Conservation (phyloP, 106 monocot species). For the Gastrodia elata region DNA sequence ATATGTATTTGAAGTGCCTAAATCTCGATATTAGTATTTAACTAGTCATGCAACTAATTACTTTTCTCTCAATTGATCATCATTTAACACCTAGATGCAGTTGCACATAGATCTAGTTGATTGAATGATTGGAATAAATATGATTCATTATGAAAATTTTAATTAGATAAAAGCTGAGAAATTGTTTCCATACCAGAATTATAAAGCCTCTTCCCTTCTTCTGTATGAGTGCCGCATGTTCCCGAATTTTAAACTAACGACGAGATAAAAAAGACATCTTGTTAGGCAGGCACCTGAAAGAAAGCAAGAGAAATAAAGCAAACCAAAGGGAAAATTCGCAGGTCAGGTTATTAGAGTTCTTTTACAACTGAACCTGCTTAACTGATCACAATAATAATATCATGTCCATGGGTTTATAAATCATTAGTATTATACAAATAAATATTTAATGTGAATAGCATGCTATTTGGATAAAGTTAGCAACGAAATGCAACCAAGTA, state of each 20-base stretch:
- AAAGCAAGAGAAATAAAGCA: too few relatives aligned
- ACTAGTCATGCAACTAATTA: too few relatives aligned
- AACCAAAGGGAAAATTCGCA: neutral
- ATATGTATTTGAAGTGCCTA: too few relatives aligned
- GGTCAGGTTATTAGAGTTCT: neutral
- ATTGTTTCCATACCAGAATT: neutral
- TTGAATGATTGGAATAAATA: neutral
- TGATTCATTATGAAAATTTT: neutral
- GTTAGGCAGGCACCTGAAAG: neutral
- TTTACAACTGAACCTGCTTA: neutral
- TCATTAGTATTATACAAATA: too few relatives aligned
- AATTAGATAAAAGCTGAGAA: neutral
- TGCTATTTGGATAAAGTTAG: too few relatives aligned
- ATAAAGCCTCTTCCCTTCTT: neutral
- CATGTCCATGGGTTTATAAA: too few relatives aligned
- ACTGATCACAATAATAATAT: neutral
- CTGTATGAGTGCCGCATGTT: neutral
- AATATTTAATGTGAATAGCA: too few relatives aligned
- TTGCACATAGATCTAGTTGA: neutral
- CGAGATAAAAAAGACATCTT: neutral
- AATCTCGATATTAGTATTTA: too few relatives aligned
- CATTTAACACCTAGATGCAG: neutral
- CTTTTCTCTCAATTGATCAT: too few relatives aligned
- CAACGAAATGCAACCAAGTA: too few relatives aligned
- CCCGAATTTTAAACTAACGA: neutral